phyloP scores from a whole-genome alignment of 768 basidiomycete species.

The Nidularia pulvinata region DNA sequence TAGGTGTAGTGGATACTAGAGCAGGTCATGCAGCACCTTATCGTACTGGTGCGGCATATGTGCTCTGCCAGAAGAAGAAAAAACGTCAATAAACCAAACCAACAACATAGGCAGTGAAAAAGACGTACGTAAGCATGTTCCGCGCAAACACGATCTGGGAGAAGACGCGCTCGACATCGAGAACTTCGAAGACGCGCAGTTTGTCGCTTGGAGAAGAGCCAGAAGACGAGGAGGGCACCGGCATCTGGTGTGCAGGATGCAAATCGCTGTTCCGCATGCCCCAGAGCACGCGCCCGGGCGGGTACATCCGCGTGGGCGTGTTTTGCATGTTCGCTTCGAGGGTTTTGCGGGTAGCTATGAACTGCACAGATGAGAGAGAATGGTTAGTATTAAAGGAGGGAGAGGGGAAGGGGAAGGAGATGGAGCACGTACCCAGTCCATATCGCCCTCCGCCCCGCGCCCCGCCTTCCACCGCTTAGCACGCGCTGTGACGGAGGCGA shows the following conservation, averaged over 20 bases:
- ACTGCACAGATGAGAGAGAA: constrained; percentile 36
- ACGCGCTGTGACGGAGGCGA: constrained; percentile 38
- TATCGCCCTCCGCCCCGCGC: constrained; percentile 54
- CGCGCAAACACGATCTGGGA: constrained; percentile 78
- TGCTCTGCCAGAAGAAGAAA: constrained; percentile 35
- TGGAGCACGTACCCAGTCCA: constrained; percentile 45
- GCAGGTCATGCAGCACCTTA: constrained; percentile 66
- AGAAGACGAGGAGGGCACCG: constrained; percentile 1
- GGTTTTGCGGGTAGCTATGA: constrained; percentile 79
- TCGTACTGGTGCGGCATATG: constrained; percentile 87
- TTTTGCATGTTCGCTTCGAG: constrained; percentile 84
- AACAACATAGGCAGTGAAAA: constrained; percentile 3
- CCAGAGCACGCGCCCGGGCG: constrained; percentile 81
- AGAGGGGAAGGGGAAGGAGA: not conserved
- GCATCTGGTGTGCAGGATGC: constrained; percentile 52
- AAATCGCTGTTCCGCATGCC: constrained; percentile 75
- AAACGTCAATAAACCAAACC: constrained; percentile 2
- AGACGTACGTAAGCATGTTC: constrained; percentile 76
- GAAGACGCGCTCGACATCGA: constrained; percentile 77
- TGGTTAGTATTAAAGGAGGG: not conserved
- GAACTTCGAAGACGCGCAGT: constrained; percentile 74
- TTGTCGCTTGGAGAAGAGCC: constrained; percentile 32
- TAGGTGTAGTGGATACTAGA: constrained; percentile 26
- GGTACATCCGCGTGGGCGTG: constrained; percentile 65
- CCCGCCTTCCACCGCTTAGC: constrained; percentile 56